Conservation (phyloP, 495 filamentous ascomycete genomes). For the Podospora australis region DNA sequence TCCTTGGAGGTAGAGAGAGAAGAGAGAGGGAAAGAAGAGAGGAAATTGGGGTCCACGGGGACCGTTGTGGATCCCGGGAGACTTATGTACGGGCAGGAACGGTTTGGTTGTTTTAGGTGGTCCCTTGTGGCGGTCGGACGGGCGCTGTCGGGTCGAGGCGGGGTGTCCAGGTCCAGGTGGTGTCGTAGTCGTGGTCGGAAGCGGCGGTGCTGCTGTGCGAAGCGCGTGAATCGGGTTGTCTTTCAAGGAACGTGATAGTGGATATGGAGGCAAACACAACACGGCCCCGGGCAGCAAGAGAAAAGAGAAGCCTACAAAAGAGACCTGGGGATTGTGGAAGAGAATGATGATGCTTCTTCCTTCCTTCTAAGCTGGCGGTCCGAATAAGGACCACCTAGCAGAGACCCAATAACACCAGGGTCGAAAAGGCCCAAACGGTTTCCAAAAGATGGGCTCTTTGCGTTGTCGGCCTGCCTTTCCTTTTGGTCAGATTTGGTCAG, state of each 20-base stretch:
- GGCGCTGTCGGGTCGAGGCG: constrained; percentile 17
- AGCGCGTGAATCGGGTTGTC: constrained; percentile 5
- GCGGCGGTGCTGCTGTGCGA: constrained; percentile 3
- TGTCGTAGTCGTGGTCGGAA: constrained; percentile 1
- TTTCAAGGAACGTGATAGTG: not conserved
- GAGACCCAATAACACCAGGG: not conserved
- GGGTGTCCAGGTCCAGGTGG: too few species aligned
- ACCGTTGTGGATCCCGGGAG: constrained; percentile 6
- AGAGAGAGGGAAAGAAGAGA: constrained; percentile 5
- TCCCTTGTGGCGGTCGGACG: constrained; percentile 5
- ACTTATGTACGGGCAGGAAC: constrained; percentile 7
- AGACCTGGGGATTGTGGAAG: too few species aligned
- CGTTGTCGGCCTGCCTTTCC: not conserved
- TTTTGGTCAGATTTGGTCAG: not conserved
- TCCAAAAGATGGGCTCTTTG: not conserved
- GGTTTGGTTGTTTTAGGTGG: constrained; percentile 8
- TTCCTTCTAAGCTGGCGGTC: too few species aligned
- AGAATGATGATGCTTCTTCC: too few species aligned
- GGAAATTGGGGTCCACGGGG: constrained; percentile 16
- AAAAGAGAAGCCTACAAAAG: not conserved
- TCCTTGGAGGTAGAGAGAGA: too few species aligned
- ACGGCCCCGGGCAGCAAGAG: not conserved
- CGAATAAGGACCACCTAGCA: not conserved
- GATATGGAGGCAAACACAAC: constrained; percentile 1
- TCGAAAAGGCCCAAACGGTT: not conserved